Evolutionary conservation across 768 basidiomycete genomes (phyloP).

Genomic region (Termitomyces heimii): DNA sequence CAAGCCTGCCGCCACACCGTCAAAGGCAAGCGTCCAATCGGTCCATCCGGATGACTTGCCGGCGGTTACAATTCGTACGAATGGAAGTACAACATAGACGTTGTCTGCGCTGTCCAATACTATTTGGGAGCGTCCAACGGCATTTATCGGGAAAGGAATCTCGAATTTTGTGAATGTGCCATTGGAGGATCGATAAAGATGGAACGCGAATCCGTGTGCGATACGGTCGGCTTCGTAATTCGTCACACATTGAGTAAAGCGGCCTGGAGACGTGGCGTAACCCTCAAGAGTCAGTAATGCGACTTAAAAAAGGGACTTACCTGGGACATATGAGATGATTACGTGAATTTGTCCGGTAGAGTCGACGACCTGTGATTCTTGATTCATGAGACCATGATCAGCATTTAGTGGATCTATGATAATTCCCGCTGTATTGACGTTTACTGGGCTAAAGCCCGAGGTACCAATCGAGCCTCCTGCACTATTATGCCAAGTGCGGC

Average conservation of each 20-base stretch:
- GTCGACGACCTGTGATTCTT: constrained; percentile 43
- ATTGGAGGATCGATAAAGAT: constrained; percentile 33
- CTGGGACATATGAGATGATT: constrained; percentile 44
- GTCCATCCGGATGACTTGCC: constrained; percentile 39
- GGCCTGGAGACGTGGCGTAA: constrained; percentile 21
- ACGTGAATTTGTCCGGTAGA: constrained; percentile 37
- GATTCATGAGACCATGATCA: constrained; percentile 47
- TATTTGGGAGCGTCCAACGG: constrained; percentile 41
- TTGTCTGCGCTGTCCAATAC: constrained; percentile 36
- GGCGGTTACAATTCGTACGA: constrained; percentile 35
- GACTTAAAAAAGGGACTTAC: constrained; percentile 16
- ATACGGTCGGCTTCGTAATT: constrained; percentile 34
- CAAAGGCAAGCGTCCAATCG: constrained; percentile 39
- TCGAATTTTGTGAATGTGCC: constrained; percentile 40
- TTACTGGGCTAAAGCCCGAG: constrained; percentile 34
- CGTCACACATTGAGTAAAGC: constrained; percentile 40
- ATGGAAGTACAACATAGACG: constrained; percentile 39
- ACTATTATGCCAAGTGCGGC: constrained; percentile 40
- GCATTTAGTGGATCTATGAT: constrained; percentile 39
- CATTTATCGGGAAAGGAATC: constrained; percentile 36
- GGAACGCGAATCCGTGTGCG: constrained; percentile 33
- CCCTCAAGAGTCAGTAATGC: background rate
- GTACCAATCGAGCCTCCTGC: constrained; percentile 31
- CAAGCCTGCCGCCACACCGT: constrained; percentile 32
- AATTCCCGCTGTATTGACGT: constrained; percentile 37